Evolutionary conservation across 1,139 yeast genomes (phyloP), one percentile per base, ranked within the genome.

Genomic region (Geotrichum carabidarum): DNA sequence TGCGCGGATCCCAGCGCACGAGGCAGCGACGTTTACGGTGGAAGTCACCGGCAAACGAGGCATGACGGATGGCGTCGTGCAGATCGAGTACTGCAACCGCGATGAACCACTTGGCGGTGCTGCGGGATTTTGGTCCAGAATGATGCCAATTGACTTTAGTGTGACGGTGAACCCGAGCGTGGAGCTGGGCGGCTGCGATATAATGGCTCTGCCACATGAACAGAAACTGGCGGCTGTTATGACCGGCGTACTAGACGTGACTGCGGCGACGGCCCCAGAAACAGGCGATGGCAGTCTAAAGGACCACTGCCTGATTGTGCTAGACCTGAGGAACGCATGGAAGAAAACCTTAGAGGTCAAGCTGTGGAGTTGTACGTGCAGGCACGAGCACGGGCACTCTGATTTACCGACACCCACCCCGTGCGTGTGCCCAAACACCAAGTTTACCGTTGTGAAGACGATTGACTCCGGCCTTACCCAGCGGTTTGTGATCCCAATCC

Each of bases 281-380:
- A 22, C 27, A 22, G 27, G 27, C 27, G 50, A 47, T 9, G 51
- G 70, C 17, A 68, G 70, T 9, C 66, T 78, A 42, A 70, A 80
- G 0, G 80, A 80, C 38, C 85, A 79, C 65, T 82, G 90, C 60
- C 67, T 86, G 46, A 69, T 86, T 46, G 75, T 86, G 0, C 64
- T 87, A 31, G 96, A 88, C 63, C 68, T 88, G 56, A 77, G 86
- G 57, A 88, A 88, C 65, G 74, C 83, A 1, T 86, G 93, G 89
- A 72, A 59, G 47, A 65, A 64, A 53, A 67, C 61, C 8, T 65
- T 74, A 59, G 67, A 70, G 18, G 69, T 75, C 6, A 64, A 69
- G 0, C 56, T 75, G 38, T 68, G 71, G 62, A 22, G 27, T 22
- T 22, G 27, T 22, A 22, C 27, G 3, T 22, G 27, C 27, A 22